phyloP scores from a whole-genome alignment of 2,329 filamentous ascomycete genomes.

The Aspergillus pseudoglaucus region DNA sequence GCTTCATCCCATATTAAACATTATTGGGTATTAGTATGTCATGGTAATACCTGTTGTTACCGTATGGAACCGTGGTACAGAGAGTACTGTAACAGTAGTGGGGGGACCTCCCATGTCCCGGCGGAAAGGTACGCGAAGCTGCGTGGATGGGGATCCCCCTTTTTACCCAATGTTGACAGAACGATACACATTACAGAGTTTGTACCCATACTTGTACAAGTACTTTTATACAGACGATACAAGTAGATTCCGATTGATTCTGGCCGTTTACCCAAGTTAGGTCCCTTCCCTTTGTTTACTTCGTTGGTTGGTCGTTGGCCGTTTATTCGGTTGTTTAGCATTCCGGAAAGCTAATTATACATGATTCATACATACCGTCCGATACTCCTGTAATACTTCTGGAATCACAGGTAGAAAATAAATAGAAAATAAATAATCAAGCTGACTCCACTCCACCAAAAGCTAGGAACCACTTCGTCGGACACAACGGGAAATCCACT shows the following conservation, averaged over 20 bases:
- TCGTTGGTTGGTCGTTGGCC: neutral
- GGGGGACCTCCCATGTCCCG: constrained; percentile 18
- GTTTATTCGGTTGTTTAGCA: neutral
- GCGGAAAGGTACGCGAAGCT: constrained; percentile 25
- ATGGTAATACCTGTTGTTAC: constrained; percentile 24
- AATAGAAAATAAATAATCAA: constrained; percentile 6
- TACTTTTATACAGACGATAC: too few species aligned
- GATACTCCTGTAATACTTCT: neutral
- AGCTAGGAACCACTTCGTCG: constrained; percentile 27
- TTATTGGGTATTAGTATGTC: constrained; percentile 12
- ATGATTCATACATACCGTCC: neutral
- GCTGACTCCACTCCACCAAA: constrained; percentile 16
- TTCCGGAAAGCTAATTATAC: neutral
- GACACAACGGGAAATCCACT: constrained; percentile 8
- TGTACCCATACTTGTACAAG: too few species aligned
- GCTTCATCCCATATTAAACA: constrained; percentile 1
- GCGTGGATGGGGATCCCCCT: constrained; percentile 19
- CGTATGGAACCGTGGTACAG: neutral
- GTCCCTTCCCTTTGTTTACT: neutral
- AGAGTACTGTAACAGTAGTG: neutral
- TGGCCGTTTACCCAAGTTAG: neutral
- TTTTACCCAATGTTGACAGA: constrained; percentile 7
- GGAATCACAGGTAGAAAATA: constrained; percentile 7
- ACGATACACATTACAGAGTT: too few species aligned
- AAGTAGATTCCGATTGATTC: too few species aligned